Conservation (phyloP, 176 grass and related monocot species). For the Tillandsia leiboldiana region DNA sequence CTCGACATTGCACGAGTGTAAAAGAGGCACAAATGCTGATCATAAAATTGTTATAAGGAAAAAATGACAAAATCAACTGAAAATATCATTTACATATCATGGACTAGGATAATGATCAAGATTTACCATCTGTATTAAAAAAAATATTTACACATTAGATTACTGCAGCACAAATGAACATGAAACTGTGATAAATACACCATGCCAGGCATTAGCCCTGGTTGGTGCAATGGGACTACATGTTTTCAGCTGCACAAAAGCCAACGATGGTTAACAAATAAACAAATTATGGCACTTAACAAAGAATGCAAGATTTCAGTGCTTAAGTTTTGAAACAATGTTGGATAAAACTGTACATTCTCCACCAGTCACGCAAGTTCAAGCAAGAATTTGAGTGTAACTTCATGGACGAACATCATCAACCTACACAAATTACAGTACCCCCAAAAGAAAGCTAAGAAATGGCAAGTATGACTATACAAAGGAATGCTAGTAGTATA, state of each 20-base stretch:
- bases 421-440: neutral
- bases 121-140: too few relatives aligned
- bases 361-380: neutral
- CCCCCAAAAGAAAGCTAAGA: slow-evolving; percentile 2
- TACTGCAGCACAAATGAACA: too few relatives aligned
- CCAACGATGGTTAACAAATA: neutral
- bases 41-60: too few relatives aligned
- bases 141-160: too few relatives aligned
- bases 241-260: neutral
- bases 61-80: too few relatives aligned
- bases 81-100: too few relatives aligned
- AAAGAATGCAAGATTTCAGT: neutral
- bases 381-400: neutral
- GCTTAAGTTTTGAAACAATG: neutral
- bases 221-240: too few relatives aligned
- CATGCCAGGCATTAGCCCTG: too few relatives aligned
- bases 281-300: neutral
- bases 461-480: slow-evolving; percentile 4
- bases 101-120: too few relatives aligned
- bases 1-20: too few relatives aligned
- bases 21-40: too few relatives aligned
- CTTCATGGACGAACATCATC: slow-evolving; percentile 25
- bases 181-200: too few relatives aligned
- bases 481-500: slow-evolving; percentile 5
- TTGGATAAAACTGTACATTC: neutral